Evolutionary conservation across 768 basidiomycete species (phyloP).

Genomic region (Artomyces pyxidatus): DNA sequence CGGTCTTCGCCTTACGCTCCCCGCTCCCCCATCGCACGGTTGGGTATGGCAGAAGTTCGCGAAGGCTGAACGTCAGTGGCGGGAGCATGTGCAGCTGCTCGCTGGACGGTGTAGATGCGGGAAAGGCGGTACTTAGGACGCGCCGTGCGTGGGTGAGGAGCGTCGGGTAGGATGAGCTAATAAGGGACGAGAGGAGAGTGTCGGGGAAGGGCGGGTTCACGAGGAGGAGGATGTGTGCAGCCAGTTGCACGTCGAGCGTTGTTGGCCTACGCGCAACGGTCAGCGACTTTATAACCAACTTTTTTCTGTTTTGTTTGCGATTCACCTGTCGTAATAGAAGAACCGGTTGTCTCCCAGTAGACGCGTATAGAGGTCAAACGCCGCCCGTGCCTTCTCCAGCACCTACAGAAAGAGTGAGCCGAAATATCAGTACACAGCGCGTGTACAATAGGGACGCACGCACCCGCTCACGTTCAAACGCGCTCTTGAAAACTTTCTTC

Average conservation of each 20-base stretch:
- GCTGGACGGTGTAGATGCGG: constrained; percentile 16
- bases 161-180: constrained; percentile 47
- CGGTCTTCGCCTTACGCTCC: constrained; percentile 19
- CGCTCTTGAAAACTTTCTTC: constrained; percentile 35
- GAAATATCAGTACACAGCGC: neutral
- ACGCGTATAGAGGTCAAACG: constrained; percentile 50
- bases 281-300: neutral
- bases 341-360: constrained; percentile 44
- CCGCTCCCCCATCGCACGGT: constrained; percentile 24
- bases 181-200: constrained; percentile 43
- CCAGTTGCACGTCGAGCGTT: constrained; percentile 55
- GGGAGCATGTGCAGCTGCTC: constrained; percentile 5
- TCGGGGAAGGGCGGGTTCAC: constrained; percentile 54
- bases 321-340: constrained; percentile 43
- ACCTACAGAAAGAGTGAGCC: constrained; percentile 32
- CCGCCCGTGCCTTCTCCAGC: constrained; percentile 46
- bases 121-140: constrained; percentile 30
- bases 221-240: constrained; percentile 61
- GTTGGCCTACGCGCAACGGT: constrained; percentile 41
- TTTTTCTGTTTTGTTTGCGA: neutral
- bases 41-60: constrained; percentile 12
- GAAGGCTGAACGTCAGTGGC: constrained; percentile 32
- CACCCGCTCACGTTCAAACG: constrained; percentile 63
- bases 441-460: too few species aligned
- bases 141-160: constrained; percentile 52